These are phyloP conservation scores for Apodospora peruviana DNA, from an alignment of 495 filamentous ascomycete genomes.

Conservation along the genomic window DNA sequence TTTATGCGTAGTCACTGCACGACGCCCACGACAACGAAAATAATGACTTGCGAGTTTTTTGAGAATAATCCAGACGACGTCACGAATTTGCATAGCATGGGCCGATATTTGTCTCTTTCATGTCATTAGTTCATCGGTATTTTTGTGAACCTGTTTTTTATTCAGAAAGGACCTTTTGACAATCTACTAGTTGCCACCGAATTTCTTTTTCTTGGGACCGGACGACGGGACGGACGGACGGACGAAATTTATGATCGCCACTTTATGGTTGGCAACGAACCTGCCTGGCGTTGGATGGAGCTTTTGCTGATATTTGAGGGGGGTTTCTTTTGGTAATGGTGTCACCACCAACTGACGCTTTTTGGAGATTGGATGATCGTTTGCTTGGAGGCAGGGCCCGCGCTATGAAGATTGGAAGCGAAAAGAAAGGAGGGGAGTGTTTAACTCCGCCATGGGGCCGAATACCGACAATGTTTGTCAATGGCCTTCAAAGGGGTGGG, in stretches of 20 bases:
- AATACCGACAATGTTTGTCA: no score
- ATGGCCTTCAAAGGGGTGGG: no score
- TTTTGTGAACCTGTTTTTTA: no score
- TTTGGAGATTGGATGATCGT: neutral
- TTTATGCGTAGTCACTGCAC: neutral
- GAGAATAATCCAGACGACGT: neutral
- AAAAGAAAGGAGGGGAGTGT: no score
- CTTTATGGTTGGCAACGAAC: neutral
- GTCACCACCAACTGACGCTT: neutral
- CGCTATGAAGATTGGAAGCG: no score
- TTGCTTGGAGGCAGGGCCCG: no score
- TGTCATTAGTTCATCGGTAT: neutral
- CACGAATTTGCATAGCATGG: neutral
- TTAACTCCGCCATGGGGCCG: no score
- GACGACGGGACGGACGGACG: constrained; percentile 4
- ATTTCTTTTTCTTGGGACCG: neutral
- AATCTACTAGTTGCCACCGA: neutral
- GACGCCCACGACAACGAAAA: no score
- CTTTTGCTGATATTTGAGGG: neutral
- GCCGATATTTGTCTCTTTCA: neutral
- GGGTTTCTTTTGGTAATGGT: neutral
- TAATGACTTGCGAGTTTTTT: neutral
- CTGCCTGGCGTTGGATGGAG: neutral
- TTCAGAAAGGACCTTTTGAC: neutral
- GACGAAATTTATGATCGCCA: neutral